phyloP scores from a whole-genome alignment of 2,329 filamentous ascomycete genomes.

The Exutisphaerella laricina region DNA sequence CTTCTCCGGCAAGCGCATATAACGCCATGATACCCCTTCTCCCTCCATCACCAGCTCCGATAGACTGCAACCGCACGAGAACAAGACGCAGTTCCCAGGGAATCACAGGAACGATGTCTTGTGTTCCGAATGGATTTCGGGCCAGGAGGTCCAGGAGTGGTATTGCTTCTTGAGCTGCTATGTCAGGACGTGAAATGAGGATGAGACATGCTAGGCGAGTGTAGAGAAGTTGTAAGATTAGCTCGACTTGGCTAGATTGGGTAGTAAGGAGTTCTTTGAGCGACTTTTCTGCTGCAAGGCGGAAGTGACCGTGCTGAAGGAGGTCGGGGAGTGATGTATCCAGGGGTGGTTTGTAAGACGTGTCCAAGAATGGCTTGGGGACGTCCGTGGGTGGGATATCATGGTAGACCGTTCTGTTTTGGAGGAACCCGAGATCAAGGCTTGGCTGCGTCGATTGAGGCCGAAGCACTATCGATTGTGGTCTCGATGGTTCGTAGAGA shows the following conservation, averaged over 20 bases:
- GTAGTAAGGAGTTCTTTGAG: constrained; percentile 37
- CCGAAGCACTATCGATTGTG: too few relatives aligned
- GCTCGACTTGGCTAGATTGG: constrained; percentile 53
- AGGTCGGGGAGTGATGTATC: constrained; percentile 63
- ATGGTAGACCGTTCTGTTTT: constrained; percentile 77
- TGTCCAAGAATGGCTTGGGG: constrained; percentile 62
- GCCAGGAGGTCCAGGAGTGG: constrained; percentile 53
- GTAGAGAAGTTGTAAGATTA: constrained; percentile 74
- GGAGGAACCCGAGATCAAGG: constrained; percentile 75
- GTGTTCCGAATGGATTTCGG: constrained; percentile 45
- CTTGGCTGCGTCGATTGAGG: constrained; percentile 6
- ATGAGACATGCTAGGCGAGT: constrained; percentile 76
- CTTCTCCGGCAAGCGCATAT: constrained; percentile 64
- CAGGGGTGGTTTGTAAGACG: constrained; percentile 57
- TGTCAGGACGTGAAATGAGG: constrained; percentile 60
- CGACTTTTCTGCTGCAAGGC: constrained; percentile 48
- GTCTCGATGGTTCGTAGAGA: constrained; percentile 14
- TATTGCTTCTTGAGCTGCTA: constrained; percentile 57
- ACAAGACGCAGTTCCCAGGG: constrained; percentile 85
- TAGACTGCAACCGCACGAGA: constrained; percentile 73
- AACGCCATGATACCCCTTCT: constrained; percentile 82
- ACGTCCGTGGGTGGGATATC: constrained; percentile 61
- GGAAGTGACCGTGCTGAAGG: constrained; percentile 68
- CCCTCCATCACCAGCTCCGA: constrained; percentile 78
- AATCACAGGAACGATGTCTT: constrained; percentile 57